A percentile compares a stretch with the other conserved stretches of the same genome.
phyloP scores from a whole-genome alignment of 148 eudicot species.

The Rhododendron ferrugineum region DNA sequence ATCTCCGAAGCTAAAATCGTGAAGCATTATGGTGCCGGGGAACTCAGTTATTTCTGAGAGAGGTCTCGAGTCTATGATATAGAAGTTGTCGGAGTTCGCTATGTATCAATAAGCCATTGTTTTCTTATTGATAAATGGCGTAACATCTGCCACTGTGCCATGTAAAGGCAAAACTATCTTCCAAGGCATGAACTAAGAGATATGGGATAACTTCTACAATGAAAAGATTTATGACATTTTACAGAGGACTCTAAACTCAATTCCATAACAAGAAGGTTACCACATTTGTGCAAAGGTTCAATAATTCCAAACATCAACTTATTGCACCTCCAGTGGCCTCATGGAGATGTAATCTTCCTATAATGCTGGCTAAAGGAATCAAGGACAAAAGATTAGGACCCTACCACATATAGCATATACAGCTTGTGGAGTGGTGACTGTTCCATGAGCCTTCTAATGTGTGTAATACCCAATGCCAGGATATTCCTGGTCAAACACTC shows the following conservation, averaged over 20 bases:
- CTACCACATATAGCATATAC: background rate
- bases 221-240: background rate
- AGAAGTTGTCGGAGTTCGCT: too few species aligned
- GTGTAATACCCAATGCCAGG: too few species aligned
- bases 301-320: background rate
- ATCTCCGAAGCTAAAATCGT: too few species aligned
- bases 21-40: too few species aligned
- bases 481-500: too few species aligned
- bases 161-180: background rate
- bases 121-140: background rate
- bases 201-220: background rate
- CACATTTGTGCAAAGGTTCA: background rate
- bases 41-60: too few species aligned
- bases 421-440: too few species aligned
- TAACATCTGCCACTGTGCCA: background rate
- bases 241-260: too few species aligned
- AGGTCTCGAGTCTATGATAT: background rate
- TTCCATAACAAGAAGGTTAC: background rate
- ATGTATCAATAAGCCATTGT: background rate
- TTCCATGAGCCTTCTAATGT: too few species aligned
- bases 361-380: background rate
- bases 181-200: background rate
- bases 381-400: background rate
- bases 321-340: background rate
- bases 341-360: background rate